Evolutionary conservation across 1,284 basidiomycete genomes (phyloP).

Genomic region (Wallemia hederae): DNA sequence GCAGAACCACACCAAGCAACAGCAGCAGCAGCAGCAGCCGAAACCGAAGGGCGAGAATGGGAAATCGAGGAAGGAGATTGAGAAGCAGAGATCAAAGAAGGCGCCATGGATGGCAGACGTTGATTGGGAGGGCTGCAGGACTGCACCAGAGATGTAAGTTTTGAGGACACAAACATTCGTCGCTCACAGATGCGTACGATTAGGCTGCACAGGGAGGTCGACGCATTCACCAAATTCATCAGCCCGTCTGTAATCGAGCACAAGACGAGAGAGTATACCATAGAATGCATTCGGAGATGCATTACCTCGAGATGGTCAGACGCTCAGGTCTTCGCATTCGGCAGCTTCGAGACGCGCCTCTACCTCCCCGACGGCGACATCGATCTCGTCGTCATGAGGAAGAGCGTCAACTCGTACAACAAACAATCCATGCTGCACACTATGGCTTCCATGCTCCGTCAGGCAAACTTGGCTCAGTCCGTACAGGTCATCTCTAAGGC

Average conservation of each 20-base stretch:
- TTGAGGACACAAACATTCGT: slow-evolving; percentile 1
- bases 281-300: slow-evolving; percentile 38
- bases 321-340: slow-evolving; percentile 60
- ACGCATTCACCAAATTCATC: slow-evolving; percentile 61
- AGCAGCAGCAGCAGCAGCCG: slow-evolving; percentile 11
- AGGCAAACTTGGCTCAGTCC: slow-evolving; percentile 21
- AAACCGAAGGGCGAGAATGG: slow-evolving; percentile 8
- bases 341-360: slow-evolving; percentile 73
- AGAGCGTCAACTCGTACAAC: slow-evolving; percentile 14
- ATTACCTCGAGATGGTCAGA: slow-evolving; percentile 41
- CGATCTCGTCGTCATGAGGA: slow-evolving; percentile 24
- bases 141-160: slow-evolving; percentile 49
- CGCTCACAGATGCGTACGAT: slow-evolving; percentile 1
- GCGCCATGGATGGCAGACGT: slow-evolving; percentile 54
- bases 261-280: slow-evolving; percentile 44
- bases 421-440: slow-evolving; percentile 16
- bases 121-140: slow-evolving; percentile 43
- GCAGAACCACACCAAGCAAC: slow-evolving; percentile 4
- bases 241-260: slow-evolving; percentile 61
- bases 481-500: slow-evolving; percentile 68
- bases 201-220: slow-evolving; percentile 60
- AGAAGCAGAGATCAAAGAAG: slow-evolving; percentile 27
- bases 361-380: slow-evolving; percentile 54
- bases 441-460: slow-evolving; percentile 18
- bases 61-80: slow-evolving; percentile 27